Conservation (phyloP, 1,139 yeast species). For the Suhomyces kunorum region DNA sequence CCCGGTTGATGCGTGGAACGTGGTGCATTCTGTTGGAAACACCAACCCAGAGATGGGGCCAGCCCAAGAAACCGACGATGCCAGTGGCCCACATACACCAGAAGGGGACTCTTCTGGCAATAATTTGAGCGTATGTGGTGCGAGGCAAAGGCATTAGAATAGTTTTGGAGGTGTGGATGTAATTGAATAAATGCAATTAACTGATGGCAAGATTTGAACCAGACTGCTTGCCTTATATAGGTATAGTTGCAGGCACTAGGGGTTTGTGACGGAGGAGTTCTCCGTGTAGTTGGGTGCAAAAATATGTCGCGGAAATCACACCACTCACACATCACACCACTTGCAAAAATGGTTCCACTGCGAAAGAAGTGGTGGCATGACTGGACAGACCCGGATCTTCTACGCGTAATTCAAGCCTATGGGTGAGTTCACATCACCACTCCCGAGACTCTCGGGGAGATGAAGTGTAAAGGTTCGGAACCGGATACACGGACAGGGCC, state of each 20-base stretch:
- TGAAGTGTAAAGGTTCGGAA: too few relatives aligned
- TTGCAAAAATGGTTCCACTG: constrained; percentile 8
- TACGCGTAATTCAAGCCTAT: background rate
- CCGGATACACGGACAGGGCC: too few relatives aligned
- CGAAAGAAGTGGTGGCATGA: constrained; percentile 1
- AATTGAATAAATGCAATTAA: constrained; percentile 1
- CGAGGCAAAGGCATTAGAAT: constrained; percentile 8
- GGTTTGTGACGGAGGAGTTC: background rate
- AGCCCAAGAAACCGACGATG: constrained; percentile 34
- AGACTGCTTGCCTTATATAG: background rate
- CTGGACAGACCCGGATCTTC: background rate
- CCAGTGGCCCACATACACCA: constrained; percentile 37
- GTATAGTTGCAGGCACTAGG: background rate
- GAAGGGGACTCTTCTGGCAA: constrained; percentile 35
- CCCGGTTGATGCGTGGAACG: constrained; percentile 31
- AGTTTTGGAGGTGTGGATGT: background rate
- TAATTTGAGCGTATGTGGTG: constrained; percentile 5
- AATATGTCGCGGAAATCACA: constrained; percentile 7
- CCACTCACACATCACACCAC: constrained; percentile 12
- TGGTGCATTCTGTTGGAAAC: constrained; percentile 26
- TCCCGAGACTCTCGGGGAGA: background rate
- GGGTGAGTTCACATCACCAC: background rate
- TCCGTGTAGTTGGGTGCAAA: constrained; percentile 10
- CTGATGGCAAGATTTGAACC: background rate
- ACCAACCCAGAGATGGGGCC: constrained; percentile 38